Evolutionary conservation across 1,284 basidiomycete genomes (phyloP).

Genomic region (Austroboletus rostrupii): DNA sequence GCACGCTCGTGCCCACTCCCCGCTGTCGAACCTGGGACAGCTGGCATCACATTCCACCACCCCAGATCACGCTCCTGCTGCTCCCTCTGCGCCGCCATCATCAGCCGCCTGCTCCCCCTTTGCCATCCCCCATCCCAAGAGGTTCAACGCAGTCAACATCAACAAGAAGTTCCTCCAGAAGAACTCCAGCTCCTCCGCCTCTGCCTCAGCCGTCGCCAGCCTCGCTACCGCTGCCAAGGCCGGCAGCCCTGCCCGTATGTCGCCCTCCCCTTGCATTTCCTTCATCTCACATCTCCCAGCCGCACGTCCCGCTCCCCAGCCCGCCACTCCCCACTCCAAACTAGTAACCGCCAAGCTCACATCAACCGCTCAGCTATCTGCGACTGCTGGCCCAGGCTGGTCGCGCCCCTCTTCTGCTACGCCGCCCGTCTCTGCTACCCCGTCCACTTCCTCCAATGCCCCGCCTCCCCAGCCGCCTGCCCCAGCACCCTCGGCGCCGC

Average conservation of each 20-base stretch:
- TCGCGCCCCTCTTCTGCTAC: constrained; percentile 71
- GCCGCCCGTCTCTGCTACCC: constrained; percentile 43
- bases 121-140: constrained; percentile 63
- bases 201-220: constrained; percentile 37
- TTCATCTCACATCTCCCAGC: constrained; percentile 8
- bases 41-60: constrained; percentile 9
- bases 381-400: constrained; percentile 65
- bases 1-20: constrained; percentile 17
- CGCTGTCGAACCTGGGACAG: constrained; percentile 9
- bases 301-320: constrained; percentile 57
- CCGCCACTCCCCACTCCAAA: constrained; percentile 62
- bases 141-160: constrained; percentile 84
- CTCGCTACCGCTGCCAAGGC: constrained; percentile 44
- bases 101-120: constrained; percentile 24
- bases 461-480: too few relatives aligned
- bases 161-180: constrained; percentile 94
- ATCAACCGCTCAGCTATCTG: constrained; percentile 50
- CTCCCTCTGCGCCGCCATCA: constrained; percentile 15
- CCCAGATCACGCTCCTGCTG: constrained; percentile 21
- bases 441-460: constrained; percentile 34
- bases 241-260: constrained; percentile 50
- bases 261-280: neutral
- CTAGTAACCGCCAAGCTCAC: constrained; percentile 85
- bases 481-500: constrained; percentile 33
- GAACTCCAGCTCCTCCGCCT: constrained; percentile 42